Conservation (phyloP, 257 asterid species). For the Hygrophila difformis region DNA sequence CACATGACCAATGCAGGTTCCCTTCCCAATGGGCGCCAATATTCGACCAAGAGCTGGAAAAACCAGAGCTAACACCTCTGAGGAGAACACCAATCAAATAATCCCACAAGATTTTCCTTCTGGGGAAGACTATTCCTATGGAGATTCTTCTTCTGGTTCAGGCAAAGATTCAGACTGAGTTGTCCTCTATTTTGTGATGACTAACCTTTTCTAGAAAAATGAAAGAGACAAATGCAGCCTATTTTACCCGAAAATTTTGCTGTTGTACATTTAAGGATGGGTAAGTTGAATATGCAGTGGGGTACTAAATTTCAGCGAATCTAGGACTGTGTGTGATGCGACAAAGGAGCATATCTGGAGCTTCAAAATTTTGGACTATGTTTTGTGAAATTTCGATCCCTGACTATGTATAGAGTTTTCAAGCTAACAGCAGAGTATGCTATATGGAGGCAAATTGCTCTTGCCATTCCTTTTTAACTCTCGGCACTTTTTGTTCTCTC, state of each 20-base stretch:
- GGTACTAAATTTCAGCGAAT: conserved; percentile 22
- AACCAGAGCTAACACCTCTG: conserved; percentile 44
- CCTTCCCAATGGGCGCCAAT: conserved; percentile 93
- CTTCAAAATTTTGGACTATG: conserved; percentile 67
- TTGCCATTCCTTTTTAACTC: conserved; percentile 24
- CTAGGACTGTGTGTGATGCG: conserved; percentile 15
- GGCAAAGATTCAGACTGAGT: conserved; percentile 72
- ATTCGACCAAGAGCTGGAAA: conserved; percentile 70
- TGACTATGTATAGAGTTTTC: conserved; percentile 28
- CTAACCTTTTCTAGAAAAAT: conserved; percentile 40
- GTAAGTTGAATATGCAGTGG: conserved; percentile 26
- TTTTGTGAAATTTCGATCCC: conserved; percentile 25
- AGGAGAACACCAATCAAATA: conserved; percentile 58
- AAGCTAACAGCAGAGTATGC: conserved; percentile 21
- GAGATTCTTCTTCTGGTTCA: conserved; percentile 51
- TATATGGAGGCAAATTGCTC: conserved; percentile 27
- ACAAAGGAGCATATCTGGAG: conserved; percentile 43
- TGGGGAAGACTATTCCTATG: conserved; percentile 46
- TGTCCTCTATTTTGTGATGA: conserved; percentile 26
- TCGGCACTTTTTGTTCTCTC: conserved; percentile 13
- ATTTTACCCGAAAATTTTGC: conserved; percentile 46
- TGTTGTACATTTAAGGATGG: conserved; percentile 56
- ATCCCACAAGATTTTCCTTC: conserved; percentile 24
- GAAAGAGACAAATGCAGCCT: conserved; percentile 24
- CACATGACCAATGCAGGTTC: conserved; percentile 48